Base-by-base conservation (phyloP, 805 yeast genomes). In the Candida ortonii region DNA sequence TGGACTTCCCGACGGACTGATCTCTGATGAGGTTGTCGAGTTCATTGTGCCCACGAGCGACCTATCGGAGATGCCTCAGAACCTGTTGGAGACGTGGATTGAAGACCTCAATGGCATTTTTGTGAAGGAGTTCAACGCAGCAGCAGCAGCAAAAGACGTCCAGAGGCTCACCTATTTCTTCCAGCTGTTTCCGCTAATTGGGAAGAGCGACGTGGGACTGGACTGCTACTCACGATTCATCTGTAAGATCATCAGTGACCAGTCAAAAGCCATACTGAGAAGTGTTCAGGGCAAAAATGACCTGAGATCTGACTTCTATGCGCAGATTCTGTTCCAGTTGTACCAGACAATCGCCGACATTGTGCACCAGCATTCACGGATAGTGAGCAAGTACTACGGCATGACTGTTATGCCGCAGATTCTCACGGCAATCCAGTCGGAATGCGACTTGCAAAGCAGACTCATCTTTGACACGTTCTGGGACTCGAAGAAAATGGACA, bases 391-490 rank as follows among this genome's bases (percentile, higher is more conserved):
- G 30, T 82, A 80, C 53, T 93, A 93, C 53, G 95, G 90, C 13
- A 62, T 64, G 3, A 43, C 62, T 7, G 78, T 80, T 11, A 78
- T 89, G 68, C 62, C 71, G 3, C 70, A 70, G 21, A 88, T 90
- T 7, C 70, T 89, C 47, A 76, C 73, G 13, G 74, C 75, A 31
- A 80, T 93, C 20, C 95, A 90, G 59, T 67, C 74, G 31, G 98
- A 93, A 53, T 80, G 93, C 19, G 98, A 93, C 53, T 69, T 89
- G n/a, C 98, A 93, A 53, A 81, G 90, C 16, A 94, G 95, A 1
- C 66, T 93, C 27, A 84, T 93, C 4, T 68, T 84, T 35, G 97
- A 90, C 57, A 84, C 93, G 0, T 86, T 85, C 51, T 74, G 80
- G 64, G 97, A 89, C 47, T 71, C 76, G 18, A 71, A 85, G 43